phyloP scores from a whole-genome alignment of 805 yeast genomes.

The Metschnikowia sp. region DNA sequence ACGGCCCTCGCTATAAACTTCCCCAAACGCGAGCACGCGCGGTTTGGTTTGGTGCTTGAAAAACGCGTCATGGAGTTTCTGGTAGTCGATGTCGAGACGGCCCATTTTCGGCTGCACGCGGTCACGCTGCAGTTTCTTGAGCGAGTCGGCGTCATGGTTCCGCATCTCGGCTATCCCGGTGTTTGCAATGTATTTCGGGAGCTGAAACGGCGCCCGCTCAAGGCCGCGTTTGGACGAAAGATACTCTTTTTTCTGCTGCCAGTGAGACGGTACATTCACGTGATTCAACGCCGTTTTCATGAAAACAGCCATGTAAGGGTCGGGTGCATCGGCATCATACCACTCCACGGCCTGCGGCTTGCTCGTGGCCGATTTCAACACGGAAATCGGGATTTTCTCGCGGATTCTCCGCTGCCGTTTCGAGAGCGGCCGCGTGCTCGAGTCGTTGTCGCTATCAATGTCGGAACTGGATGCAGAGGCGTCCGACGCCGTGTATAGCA shows the following conservation, averaged over 20 bases:
- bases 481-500: neutral
- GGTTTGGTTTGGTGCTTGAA: slow-evolving; percentile 81
- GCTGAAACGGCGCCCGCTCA: slow-evolving; percentile 66
- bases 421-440: slow-evolving; percentile 23
- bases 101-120: slow-evolving; percentile 90
- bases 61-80: slow-evolving; percentile 78
- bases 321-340: slow-evolving; percentile 82
- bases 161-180: slow-evolving; percentile 91
- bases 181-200: slow-evolving; percentile 73
- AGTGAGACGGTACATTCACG: slow-evolving; percentile 78
- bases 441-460: slow-evolving; percentile 8
- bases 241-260: slow-evolving; percentile 79
- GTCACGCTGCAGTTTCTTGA: slow-evolving; percentile 75
- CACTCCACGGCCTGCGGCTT: slow-evolving; percentile 79
- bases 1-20: slow-evolving; percentile 74
- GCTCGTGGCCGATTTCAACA: slow-evolving; percentile 56
- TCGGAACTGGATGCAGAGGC: neutral
- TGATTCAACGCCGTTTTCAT: slow-evolving; percentile 64
- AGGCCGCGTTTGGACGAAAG: slow-evolving; percentile 61
- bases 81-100: slow-evolving; percentile 79
- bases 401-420: slow-evolving; percentile 50
- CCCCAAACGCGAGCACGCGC: slow-evolving; percentile 64
- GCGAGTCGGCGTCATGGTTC: slow-evolving; percentile 54
- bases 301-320: slow-evolving; percentile 63
- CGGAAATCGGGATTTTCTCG: slow-evolving; percentile 62